Base-by-base conservation (phyloP, 768 basidiomycete species). In the Termitomyces sp. region DNA sequence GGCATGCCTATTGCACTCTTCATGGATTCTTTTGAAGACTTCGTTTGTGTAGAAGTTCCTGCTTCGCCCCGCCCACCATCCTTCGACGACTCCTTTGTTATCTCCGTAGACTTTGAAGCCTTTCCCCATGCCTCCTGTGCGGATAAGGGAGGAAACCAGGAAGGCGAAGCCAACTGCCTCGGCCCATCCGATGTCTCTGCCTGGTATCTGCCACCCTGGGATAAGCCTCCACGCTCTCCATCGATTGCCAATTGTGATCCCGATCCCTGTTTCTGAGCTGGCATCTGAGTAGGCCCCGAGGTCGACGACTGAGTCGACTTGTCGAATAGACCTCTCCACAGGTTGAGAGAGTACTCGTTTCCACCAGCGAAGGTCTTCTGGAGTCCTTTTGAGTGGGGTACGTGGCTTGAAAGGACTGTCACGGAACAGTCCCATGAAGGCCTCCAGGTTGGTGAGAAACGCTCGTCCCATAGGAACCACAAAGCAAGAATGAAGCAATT, bases 121-220 rank as follows among this genome's bases (percentile, higher is more conserved):
- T 1, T 38, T 35, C 11, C 40, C 13, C 18, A 7, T 24, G 4
- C 4, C n/a, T 24, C 49, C n/a, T 7, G 22, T 8, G 36, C 7
- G 16, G 9, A 67, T 22, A 48, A 76, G 35, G 9, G 69, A 51
- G 0, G 8, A 46, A 22, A 75, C 60, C 22, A 81, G 73, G 13
- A 80, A 61, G 40, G 78, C 71, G 56, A 83, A 76, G 1, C 75
- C 76, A 4, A 80, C 59, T 0, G 76, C 77, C 58, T 84, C 78
- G 0, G 80, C 80, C 80, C 81, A 84, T 0, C 68, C 67, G 57
- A 82, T 84, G 63, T 81, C 76, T 5, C 70, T 49, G 1, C 70
- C 50, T 9, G 71, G 62, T 1, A 22, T n/a, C 16, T 71, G 20
- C 77, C 77, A 81, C 0, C 71, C 69, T 9, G 69, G 71, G 13